Evolutionary conservation across 306 rosid genomes (phyloP), one percentile per base, ranked within the genome.

Genomic region (Glycyrrhiza uralensis): DNA sequence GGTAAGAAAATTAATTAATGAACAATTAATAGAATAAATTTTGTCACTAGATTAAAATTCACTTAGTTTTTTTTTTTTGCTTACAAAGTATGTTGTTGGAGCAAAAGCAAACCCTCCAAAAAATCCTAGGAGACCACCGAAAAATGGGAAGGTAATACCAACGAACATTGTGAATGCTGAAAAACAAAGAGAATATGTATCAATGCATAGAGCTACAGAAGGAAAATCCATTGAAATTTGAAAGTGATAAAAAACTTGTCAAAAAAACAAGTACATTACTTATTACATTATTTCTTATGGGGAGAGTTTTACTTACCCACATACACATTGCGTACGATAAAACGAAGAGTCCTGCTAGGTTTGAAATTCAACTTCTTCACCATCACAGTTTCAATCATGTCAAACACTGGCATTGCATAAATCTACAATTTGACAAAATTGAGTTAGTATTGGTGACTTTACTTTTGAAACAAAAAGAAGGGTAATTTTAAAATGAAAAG

Each of bases 71-170:
- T 49, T 1, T 32, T 20, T 11, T 36, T 29, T 18, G 51, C 94
- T 92, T 81, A 92, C 96, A 1, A 83, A 92, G 59, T 89, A 92
- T 50, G 94, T 86, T 44, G 97, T 92, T 6, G 97, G 97, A 62
- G 97, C 96, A 42, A 92, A 87, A 71, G 92, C 94, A 72, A 92
- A 92, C 76, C 97, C 97, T 71, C 96, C 97, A 4, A 92, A 92
- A 56, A 87, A 89, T 64, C 82, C 84, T 9, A 92, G 85, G 36
- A 90, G 90, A 33, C 88, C 96, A 39, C 85, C 47, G 18, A 92
- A 92, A 79, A 92, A 92, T 47, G 97, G 97, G 70, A 92, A 89
- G 71, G 90, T 85, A 26, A 89, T 87, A 44, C 4, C 93, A 17
- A 86, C 3, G 54, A 92, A 87, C 97, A 89, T 92, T 4, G 97